Evolutionary conservation across 805 yeast genomes (phyloP), one percentile per base, ranked within the genome.

Genomic region (Dipodascus geniculatus): DNA sequence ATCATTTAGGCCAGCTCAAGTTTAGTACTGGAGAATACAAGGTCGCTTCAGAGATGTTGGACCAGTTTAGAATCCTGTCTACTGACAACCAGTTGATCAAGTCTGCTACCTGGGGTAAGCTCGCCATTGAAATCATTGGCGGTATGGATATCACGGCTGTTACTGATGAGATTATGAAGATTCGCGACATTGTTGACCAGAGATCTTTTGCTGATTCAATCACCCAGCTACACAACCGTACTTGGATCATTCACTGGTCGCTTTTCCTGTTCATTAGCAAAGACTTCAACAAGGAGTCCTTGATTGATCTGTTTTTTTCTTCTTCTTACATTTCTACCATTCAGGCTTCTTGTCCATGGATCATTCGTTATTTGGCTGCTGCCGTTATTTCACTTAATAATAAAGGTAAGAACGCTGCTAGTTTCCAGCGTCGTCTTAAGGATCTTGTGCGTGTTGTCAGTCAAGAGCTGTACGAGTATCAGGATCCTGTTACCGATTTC

Each of bases 281-380:
- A 50, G 78, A 73, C 53, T 71, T 73, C 53, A 83, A 83, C 9
- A 63, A 74, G 33, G 83, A 79, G 53, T 71, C 73, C 49, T 68
- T 83, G 55, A 71, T 77, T 54, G 87, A 83, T 57, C 63, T 80
- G 52, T 79, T 80, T 65, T 75, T 80, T 63, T 71, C 79, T 19
- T 75, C 83, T 3, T 77, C 83, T 4, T 81, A 80, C 65, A 67
- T 82, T 56, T 77, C 82, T 55, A 77, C 86, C 1, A 82, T 82
- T 63, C 87, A 83, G 68, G 84, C 85, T 31, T 73, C 84, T 8
- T 77, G 83, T 63, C 88, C 87, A 22, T 83, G 88, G 88, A 70
- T 83, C 51, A 65, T 82, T 58, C 75, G 87, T 61, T 83, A 83
- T 63, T 65, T 83, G 54, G 77, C 80, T 23, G 83, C 78, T 24